Evolutionary conservation across 306 rosid genomes (phyloP).

Genomic region (Rosa persica): DNA sequence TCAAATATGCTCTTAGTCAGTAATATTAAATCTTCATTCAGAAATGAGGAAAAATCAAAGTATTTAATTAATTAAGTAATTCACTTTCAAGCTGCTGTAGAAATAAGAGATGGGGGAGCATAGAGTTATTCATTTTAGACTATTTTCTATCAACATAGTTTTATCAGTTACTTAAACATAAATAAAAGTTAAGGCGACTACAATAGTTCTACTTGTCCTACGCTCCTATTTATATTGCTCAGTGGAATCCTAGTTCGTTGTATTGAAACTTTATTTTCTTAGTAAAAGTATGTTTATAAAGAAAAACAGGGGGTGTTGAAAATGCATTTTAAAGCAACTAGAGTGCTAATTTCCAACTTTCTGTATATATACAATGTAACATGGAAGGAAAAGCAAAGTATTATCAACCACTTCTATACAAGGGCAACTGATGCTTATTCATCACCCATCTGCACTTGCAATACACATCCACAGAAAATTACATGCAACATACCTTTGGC

Average conservation of each 20-base stretch:
- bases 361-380: background rate
- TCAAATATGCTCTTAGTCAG: constrained; percentile 32
- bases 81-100: background rate
- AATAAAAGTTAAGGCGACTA: background rate
- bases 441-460: constrained; percentile 11
- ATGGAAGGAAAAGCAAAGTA: background rate
- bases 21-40: constrained; percentile 18
- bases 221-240: background rate
- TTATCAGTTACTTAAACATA: background rate
- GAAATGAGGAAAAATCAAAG: constrained; percentile 16
- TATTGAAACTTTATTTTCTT: background rate
- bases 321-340: background rate
- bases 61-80: background rate
- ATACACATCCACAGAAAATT: constrained; percentile 11
- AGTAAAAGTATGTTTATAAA: background rate
- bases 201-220: background rate
- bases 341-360: background rate
- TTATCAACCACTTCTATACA: background rate
- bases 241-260: background rate
- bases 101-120: background rate
- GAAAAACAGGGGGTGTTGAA: background rate
- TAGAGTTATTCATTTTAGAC: background rate
- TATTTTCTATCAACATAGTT: background rate
- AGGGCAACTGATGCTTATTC: background rate
- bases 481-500: constrained; percentile 64